These are phyloP conservation scores for Neoboletus brunneissimus DNA, from an alignment of 768 basidiomycete genomes.

Conservation along the genomic window DNA sequence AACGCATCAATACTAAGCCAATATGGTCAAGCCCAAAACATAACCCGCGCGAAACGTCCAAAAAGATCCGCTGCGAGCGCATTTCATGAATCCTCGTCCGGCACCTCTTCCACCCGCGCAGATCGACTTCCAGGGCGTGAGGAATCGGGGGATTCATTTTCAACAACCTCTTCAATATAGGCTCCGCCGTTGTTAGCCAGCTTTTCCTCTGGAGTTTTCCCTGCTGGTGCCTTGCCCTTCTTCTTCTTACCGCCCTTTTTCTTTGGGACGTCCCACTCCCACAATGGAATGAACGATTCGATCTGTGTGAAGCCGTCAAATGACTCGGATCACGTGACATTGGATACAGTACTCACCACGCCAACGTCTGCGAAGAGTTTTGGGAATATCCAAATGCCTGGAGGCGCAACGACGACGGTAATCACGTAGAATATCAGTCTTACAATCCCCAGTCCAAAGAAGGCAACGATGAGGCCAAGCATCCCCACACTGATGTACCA, in stretches of 20 bases:
- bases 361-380: conserved; percentile 97
- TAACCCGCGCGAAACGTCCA: neutral
- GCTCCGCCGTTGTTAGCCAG: conserved; percentile 42
- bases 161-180: conserved; percentile 37
- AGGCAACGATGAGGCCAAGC: conserved; percentile 82
- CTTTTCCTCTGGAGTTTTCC: conserved; percentile 37
- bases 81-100: conserved; percentile 38
- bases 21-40: neutral
- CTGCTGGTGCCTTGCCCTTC: conserved; percentile 41
- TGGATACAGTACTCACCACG: conserved; percentile 64
- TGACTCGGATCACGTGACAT: neutral
- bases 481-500: conserved; percentile 92
- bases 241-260: conserved; percentile 68
- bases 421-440: conserved; percentile 92
- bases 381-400: conserved; percentile 99
- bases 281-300: conserved; percentile 94
- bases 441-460: conserved; percentile 88
- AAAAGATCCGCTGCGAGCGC: neutral
- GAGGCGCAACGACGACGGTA: conserved; percentile 79
- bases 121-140: conserved; percentile 36
- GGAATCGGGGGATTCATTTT: conserved; percentile 30
- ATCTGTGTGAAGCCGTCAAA: conserved; percentile 49
- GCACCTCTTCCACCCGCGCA: conserved; percentile 45
- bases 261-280: conserved; percentile 92
- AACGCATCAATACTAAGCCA: neutral